Conservation (phyloP, 2,329 filamentous ascomycete genomes). For the Fusarium nurragi region DNA sequence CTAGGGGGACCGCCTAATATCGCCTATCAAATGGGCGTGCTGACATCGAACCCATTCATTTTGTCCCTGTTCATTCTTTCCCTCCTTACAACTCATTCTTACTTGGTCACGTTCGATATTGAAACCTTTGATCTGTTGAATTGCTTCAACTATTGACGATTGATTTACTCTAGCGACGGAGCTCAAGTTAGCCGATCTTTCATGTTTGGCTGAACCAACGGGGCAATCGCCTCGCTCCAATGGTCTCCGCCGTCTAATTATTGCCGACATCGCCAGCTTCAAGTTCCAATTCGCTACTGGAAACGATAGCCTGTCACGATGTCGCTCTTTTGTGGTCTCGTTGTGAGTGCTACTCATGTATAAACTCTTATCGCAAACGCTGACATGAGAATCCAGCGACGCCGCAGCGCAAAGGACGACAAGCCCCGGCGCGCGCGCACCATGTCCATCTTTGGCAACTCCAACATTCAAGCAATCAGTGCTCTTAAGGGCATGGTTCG, state of each 20-base stretch:
- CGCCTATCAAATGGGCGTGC: constrained; percentile 39
- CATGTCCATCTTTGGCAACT: constrained; percentile 53
- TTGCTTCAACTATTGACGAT: background rate
- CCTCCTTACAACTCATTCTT: constrained; percentile 3
- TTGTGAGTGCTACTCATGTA: constrained; percentile 22
- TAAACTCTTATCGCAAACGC: background rate
- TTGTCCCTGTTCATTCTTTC: constrained; percentile 26
- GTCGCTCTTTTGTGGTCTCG: constrained; percentile 36
- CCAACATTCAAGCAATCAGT: constrained; percentile 45
- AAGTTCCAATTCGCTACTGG: constrained; percentile 13
- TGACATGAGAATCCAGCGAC: constrained; percentile 29
- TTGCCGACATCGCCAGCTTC: constrained; percentile 33
- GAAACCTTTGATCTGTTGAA: background rate
- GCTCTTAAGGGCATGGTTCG: constrained; percentile 49
- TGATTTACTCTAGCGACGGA: background rate
- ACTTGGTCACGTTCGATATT: background rate
- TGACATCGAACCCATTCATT: constrained; percentile 37
- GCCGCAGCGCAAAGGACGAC: constrained; percentile 20
- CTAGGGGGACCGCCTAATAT: constrained; percentile 18
- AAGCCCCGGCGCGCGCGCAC: constrained; percentile 49
- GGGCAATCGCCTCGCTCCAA: constrained; percentile 30
- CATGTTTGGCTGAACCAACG: constrained; percentile 15
- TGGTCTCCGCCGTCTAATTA: constrained; percentile 33
- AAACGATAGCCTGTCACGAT: constrained; percentile 23
- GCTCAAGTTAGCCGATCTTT: background rate